Evolutionary conservation across 768 basidiomycete genomes (phyloP).

Genomic region (Lyophyllum semitale): DNA sequence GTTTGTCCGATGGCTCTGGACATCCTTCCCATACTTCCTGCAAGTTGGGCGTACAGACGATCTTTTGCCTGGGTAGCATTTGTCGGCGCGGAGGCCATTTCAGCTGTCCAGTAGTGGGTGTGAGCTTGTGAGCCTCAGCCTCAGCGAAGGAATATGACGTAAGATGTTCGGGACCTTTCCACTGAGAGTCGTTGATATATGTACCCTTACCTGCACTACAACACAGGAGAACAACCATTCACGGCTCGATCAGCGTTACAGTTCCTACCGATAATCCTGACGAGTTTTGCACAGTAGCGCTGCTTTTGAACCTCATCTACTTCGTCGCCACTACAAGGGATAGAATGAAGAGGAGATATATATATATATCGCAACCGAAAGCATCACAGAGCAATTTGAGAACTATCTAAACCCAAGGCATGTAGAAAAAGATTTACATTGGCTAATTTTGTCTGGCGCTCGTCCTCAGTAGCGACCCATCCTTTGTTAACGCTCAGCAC

Average conservation of each 20-base stretch:
- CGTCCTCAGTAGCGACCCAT: constrained; percentile 71
- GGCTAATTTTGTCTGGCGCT: constrained; percentile 74
- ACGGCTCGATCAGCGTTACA: too few relatives aligned
- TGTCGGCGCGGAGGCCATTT: constrained; percentile 37
- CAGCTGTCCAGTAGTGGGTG: not conserved
- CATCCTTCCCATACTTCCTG: constrained; percentile 67
- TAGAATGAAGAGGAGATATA: not conserved
- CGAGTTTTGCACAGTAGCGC: too few relatives aligned
- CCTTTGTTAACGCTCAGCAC: constrained; percentile 79
- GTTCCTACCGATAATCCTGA: too few relatives aligned
- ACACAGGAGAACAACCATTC: too few relatives aligned
- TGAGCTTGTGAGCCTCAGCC: too few relatives aligned
- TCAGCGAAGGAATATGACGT: too few relatives aligned
- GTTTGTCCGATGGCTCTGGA: constrained; percentile 70
- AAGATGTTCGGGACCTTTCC: too few relatives aligned
- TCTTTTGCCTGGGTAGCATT: constrained; percentile 80
- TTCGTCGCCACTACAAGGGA: not conserved
- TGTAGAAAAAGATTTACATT: constrained; percentile 94
- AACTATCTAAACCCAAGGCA: constrained; percentile 68
- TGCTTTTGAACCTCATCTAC: too few relatives aligned
- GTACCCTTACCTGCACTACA: too few relatives aligned
- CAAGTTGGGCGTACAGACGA: constrained; percentile 76
- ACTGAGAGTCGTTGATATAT: too few relatives aligned
- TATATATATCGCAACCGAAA: constrained; percentile 17
- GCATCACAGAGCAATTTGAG: constrained; percentile 65